Evolutionary conservation across 148 eudicot genomes (phyloP).

Genomic region (Heliosperma pusillum): DNA sequence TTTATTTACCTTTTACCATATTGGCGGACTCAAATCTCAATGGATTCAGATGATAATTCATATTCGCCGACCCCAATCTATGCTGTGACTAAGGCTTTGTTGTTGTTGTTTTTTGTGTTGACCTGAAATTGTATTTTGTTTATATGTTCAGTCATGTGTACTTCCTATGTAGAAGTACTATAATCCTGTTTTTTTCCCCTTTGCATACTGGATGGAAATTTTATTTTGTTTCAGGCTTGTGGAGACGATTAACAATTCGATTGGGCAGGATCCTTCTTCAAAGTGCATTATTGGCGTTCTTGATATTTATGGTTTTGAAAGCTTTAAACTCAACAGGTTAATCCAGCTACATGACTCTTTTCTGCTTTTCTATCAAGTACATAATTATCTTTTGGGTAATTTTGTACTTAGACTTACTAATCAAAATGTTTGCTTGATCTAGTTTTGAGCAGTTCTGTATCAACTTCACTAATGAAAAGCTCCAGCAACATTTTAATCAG

Average conservation of each 20-base stretch:
- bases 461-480: slow-evolving; percentile 96
- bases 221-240: slow-evolving; percentile 64
- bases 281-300: slow-evolving; percentile 85
- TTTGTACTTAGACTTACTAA: slow-evolving; percentile 19
- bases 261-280: slow-evolving; percentile 96
- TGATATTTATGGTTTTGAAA: slow-evolving; percentile 87
- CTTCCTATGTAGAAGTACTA: neutral
- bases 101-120: neutral
- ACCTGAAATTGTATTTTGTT: neutral
- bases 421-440: slow-evolving; percentile 17
- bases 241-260: slow-evolving; percentile 86
- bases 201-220: slow-evolving; percentile 16
- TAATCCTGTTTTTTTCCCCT: neutral
- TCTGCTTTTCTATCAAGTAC: neutral
- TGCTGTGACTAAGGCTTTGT: too few relatives aligned
- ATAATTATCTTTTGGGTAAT: neutral
- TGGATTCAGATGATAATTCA: too few relatives aligned
- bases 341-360: slow-evolving; percentile 3
- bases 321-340: slow-evolving; percentile 87
- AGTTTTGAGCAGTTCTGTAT: slow-evolving; percentile 99
- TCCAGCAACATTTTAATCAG: slow-evolving; percentile 99
- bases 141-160: neutral
- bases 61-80: too few relatives aligned
- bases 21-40: too few relatives aligned
- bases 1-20: too few relatives aligned